Evolutionary conservation across 1,139 yeast species (phyloP).

Genomic region (Lodderomyces pseudojiufengensis): DNA sequence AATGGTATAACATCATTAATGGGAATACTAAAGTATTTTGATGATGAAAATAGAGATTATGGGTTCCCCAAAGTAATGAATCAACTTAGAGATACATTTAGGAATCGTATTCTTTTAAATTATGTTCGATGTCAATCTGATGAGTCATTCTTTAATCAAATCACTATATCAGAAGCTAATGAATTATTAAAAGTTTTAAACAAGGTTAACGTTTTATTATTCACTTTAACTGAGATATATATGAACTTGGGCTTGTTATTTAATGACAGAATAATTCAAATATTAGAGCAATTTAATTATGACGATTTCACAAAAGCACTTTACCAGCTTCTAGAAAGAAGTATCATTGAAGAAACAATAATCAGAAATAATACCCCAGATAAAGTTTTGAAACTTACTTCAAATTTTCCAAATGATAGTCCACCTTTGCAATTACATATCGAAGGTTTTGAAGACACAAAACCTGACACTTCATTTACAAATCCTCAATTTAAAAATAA

Average conservation of each 20-base stretch:
- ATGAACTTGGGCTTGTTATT: conserved; percentile 50
- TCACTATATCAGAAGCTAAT: conserved; percentile 28
- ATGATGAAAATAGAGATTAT: conserved; percentile 51
- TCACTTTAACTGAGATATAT: conserved; percentile 50
- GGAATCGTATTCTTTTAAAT: conserved; percentile 15
- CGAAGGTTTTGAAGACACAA: conserved; percentile 30
- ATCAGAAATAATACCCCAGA: conserved; percentile 47
- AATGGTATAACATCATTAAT: conserved; percentile 51
- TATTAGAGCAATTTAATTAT: conserved; percentile 41
- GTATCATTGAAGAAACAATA: conserved; percentile 54
- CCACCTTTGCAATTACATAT: conserved; percentile 37
- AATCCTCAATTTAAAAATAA: conserved; percentile 60
- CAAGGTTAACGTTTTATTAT: conserved; percentile 37
- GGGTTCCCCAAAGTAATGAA: conserved; percentile 34
- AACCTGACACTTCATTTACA: conserved; percentile 36
- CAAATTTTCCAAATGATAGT: conserved; percentile 23
- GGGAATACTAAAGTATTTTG: conserved; percentile 53
- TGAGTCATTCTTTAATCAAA: conserved; percentile 26
- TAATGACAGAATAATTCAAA: conserved; percentile 44
- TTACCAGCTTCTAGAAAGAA: conserved; percentile 44
- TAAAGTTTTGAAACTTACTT: conserved; percentile 44
- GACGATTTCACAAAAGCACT: conserved; percentile 27
- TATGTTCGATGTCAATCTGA: conserved; percentile 18
- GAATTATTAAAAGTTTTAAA: conserved; percentile 32
- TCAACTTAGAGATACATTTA: conserved; percentile 15